Evolutionary conservation across 2,329 filamentous ascomycete species (phyloP).

Genomic region (Penicillium capsulatum): DNA sequence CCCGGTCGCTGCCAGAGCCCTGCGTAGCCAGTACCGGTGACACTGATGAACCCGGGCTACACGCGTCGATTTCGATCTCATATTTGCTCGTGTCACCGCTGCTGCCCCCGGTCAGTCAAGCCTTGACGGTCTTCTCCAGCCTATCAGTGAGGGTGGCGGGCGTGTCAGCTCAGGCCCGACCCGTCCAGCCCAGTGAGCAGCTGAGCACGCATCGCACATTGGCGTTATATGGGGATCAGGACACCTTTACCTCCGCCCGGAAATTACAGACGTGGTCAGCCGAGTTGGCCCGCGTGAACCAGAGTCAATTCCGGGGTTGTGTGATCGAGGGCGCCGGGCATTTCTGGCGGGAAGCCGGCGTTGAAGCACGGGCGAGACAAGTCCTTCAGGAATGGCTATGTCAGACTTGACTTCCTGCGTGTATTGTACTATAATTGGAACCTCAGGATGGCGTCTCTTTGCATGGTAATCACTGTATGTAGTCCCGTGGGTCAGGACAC

Average conservation of each 20-base stretch:
- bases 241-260: constrained; percentile 65
- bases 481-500: too few relatives aligned
- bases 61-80: constrained; percentile 28
- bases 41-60: constrained; percentile 4
- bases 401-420: background rate
- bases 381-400: constrained; percentile 41
- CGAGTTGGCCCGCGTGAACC: constrained; percentile 45
- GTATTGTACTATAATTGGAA: too few relatives aligned
- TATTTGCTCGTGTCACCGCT: constrained; percentile 65
- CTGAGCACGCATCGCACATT: constrained; percentile 56
- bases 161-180: constrained; percentile 26
- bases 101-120: constrained; percentile 50
- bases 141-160: constrained; percentile 33
- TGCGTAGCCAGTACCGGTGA: background rate
- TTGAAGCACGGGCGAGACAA: constrained; percentile 39
- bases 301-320: constrained; percentile 46
- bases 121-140: constrained; percentile 59
- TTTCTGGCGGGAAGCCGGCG: constrained; percentile 59
- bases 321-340: constrained; percentile 56
- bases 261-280: constrained; percentile 65
- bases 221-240: constrained; percentile 69
- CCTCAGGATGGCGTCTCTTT: too few relatives aligned
- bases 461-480: too few relatives aligned
- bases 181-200: constrained; percentile 53
- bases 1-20: constrained; percentile 53